Percentiles rank a stretch among this genome's conserved stretches.
These are phyloP conservation scores for Cladosporium sp. DNA, from an alignment of 2,329 filamentous ascomycete species.

Conservation along the genomic window DNA sequence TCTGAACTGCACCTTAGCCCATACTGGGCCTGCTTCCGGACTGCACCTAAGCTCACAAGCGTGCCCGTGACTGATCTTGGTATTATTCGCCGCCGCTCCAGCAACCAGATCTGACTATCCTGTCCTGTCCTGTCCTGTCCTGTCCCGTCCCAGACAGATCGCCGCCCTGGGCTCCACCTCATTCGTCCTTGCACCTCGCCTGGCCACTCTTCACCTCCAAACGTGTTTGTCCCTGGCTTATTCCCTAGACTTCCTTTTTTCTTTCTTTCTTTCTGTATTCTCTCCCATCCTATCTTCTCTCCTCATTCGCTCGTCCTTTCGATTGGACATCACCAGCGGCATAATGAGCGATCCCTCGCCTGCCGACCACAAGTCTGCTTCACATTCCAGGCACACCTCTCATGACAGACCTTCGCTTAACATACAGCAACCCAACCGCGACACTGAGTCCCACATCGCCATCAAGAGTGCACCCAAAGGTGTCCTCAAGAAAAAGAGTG, in stretches of 20 bases:
- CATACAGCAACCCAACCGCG: conserved; percentile 3
- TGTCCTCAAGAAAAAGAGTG: conserved; percentile 10
- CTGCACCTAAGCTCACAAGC: neutral
- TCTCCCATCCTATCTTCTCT: neutral
- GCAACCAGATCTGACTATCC: neutral
- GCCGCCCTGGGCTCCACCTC: neutral
- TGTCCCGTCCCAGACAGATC: neutral
- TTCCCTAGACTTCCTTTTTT: conserved; percentile 4
- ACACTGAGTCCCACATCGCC: conserved; percentile 1
- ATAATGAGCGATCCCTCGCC: conserved; percentile 1
- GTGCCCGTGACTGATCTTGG: neutral
- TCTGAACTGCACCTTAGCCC: no score
- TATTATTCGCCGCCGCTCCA: neutral
- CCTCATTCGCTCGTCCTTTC: neutral
- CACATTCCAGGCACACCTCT: conserved; percentile 4
- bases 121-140: no score
- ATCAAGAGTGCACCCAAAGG: neutral
- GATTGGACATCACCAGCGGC: neutral
- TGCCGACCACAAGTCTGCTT: conserved; percentile 4
- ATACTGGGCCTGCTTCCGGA: no score
- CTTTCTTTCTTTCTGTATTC: neutral
- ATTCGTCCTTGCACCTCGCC: conserved; percentile 5
- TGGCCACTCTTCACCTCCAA: conserved; percentile 2
- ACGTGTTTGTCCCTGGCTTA: neutral
- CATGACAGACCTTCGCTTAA: conserved; percentile 9